These are phyloP conservation scores for Carex arenaria DNA, from an alignment of 202 grass and related monocot species.

Conservation along the genomic window DNA sequence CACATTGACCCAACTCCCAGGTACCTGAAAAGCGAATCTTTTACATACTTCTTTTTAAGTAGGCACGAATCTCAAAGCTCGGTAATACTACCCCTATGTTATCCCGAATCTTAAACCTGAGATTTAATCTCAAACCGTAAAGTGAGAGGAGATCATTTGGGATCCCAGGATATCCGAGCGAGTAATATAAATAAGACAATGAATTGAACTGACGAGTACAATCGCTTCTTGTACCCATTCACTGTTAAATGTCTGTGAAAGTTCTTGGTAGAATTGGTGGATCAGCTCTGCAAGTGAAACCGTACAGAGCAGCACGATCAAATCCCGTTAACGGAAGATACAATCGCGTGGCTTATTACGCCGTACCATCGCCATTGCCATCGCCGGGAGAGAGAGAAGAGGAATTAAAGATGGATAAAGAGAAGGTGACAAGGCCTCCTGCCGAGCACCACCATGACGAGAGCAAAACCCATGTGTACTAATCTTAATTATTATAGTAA, in stretches of 20 bases:
- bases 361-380: too few relatives aligned
- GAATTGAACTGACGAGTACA: background rate
- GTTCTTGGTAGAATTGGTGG: background rate
- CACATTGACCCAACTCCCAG: too few relatives aligned
- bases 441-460: background rate
- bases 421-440: slow-evolving; percentile 10
- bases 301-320: background rate
- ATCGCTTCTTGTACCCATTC: background rate
- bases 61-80: too few relatives aligned
- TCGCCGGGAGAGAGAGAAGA: background rate
- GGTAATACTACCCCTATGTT: too few relatives aligned
- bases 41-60: too few relatives aligned
- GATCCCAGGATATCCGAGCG: too few relatives aligned
- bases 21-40: too few relatives aligned
- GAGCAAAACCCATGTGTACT: background rate
- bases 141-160: too few relatives aligned
- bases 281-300: background rate
- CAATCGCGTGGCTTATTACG: background rate
- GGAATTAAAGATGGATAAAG: background rate
- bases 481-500: background rate
- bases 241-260: slow-evolving; percentile 1
- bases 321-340: background rate
- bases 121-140: too few relatives aligned
- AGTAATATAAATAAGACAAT: background rate
- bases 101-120: too few relatives aligned